Evolutionary conservation across 345 rosid species (phyloP).

Genomic region (Salix dunnii): DNA sequence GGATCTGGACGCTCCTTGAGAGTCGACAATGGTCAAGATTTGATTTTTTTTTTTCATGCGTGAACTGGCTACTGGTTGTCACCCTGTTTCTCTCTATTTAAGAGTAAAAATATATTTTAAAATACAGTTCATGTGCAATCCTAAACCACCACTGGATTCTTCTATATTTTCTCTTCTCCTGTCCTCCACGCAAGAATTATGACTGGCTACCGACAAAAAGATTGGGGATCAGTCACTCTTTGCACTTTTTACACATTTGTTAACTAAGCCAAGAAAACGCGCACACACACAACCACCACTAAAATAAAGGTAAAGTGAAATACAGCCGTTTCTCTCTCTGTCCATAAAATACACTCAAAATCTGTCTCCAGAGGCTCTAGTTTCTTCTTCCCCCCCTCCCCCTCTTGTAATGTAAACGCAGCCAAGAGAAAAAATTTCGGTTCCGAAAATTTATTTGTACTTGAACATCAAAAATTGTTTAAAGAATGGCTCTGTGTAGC

Average conservation of each 20-base stretch:
- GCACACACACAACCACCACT: background rate
- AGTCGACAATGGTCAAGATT: background rate
- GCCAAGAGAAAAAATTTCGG: slow-evolving; percentile 3
- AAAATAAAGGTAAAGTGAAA: background rate
- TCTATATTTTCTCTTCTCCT: background rate
- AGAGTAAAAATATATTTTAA: too few species aligned
- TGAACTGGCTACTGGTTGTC: slow-evolving; percentile 46
- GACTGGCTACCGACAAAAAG: slow-evolving; percentile 39
- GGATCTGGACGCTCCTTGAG: background rate
- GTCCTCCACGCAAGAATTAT: slow-evolving; percentile 5
- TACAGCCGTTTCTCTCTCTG: slow-evolving; percentile 28
- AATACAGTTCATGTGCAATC: too few species aligned
- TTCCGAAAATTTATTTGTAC: slow-evolving; percentile 10
- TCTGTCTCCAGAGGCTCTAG: slow-evolving; percentile 8
- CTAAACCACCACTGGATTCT: too few species aligned
- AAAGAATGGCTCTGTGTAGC: slow-evolving; percentile 47
- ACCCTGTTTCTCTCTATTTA: slow-evolving; percentile 6
- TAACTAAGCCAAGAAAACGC: background rate
- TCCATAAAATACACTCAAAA: background rate
- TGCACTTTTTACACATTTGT: background rate
- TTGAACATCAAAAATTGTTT: background rate
- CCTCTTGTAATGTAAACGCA: slow-evolving; percentile 41
- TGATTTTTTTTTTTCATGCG: background rate
- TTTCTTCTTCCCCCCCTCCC: slow-evolving; percentile 9
- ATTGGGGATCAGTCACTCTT: background rate